Percentiles rank a stretch among this genome's conserved stretches.
Conservation (phyloP, 768 basidiomycete species). For the Dendrothele bispora region DNA sequence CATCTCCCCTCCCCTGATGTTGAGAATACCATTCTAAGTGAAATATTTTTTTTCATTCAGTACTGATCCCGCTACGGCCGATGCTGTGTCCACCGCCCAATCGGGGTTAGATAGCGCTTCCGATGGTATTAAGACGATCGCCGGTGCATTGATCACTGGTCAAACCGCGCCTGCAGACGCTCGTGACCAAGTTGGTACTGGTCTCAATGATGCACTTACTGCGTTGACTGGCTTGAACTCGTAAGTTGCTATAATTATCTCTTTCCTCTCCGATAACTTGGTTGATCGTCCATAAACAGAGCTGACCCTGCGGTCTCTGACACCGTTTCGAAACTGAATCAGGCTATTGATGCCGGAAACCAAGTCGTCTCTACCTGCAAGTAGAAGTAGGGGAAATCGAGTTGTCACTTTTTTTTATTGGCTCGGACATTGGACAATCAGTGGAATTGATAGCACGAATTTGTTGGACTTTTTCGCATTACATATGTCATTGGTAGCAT, state of each 20-base stretch:
- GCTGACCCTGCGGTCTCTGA: constrained; percentile 2
- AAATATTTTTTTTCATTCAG: not conserved
- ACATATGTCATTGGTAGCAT: too few species aligned
- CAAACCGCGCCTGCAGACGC: constrained; percentile 7
- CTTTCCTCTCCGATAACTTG: not conserved
- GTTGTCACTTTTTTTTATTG: too few species aligned
- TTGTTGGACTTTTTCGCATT: too few species aligned
- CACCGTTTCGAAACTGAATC: constrained; percentile 1
- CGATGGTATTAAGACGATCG: constrained; percentile 11
- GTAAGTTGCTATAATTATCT: constrained; percentile 1
- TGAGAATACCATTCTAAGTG: too few species aligned
- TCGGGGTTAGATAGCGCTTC: constrained; percentile 4
- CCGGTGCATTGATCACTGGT: constrained; percentile 4
- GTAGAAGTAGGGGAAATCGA: too few species aligned
- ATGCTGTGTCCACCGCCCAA: not conserved
- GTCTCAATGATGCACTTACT: not conserved
- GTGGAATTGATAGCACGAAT: too few species aligned
- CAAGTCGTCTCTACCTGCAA: not conserved
- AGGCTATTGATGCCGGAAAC: constrained; percentile 1
- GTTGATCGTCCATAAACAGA: not conserved
- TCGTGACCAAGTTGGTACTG: constrained; percentile 1
- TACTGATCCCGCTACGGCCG: constrained; percentile 2
- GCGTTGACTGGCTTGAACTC: constrained; percentile 6
- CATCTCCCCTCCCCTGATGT: too few species aligned
- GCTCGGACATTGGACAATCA: too few species aligned